Evolutionary conservation across 352 stramenopile genomes (phyloP).

Genomic region (Pseudoperonospora humuli): DNA sequence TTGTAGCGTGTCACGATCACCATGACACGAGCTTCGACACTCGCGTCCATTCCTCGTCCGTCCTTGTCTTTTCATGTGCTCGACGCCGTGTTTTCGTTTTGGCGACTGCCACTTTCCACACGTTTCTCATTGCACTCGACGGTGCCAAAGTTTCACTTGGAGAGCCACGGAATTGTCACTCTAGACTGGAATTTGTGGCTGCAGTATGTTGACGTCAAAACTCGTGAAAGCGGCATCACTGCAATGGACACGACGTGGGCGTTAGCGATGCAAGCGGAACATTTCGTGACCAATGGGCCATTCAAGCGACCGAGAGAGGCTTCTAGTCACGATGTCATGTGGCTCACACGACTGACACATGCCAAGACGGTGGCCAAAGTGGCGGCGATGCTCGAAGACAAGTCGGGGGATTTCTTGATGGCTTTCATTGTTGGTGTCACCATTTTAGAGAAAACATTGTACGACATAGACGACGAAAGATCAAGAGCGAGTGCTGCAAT

Average conservation of each 20-base stretch:
- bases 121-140: slow-evolving; percentile 7
- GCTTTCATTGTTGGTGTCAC: slow-evolving; percentile 48
- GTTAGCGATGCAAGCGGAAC: slow-evolving; percentile 32
- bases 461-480: slow-evolving; percentile 36
- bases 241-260: slow-evolving; percentile 30
- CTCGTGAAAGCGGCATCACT: not conserved
- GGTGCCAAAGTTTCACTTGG: slow-evolving; percentile 21
- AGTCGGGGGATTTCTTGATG: slow-evolving; percentile 46
- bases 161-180: slow-evolving; percentile 13
- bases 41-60: no score
- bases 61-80: slow-evolving; percentile 42
- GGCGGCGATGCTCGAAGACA: slow-evolving; percentile 11
- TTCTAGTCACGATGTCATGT: not conserved
- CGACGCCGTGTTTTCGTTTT: slow-evolving; percentile 44
- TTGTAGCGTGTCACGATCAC: no score
- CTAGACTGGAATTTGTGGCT: slow-evolving; percentile 24
- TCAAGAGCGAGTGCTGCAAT: not conserved
- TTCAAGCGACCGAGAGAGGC: not conserved
- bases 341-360: slow-evolving; percentile 18
- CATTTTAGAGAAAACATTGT: slow-evolving; percentile 52
- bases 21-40: no score
- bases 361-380: slow-evolving; percentile 18
- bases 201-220: slow-evolving; percentile 4
- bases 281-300: slow-evolving; percentile 6
- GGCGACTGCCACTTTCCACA: slow-evolving; percentile 22